phyloP scores from a whole-genome alignment of 176 grass and related monocot genomes.

The Bothriochloa decipiens region DNA sequence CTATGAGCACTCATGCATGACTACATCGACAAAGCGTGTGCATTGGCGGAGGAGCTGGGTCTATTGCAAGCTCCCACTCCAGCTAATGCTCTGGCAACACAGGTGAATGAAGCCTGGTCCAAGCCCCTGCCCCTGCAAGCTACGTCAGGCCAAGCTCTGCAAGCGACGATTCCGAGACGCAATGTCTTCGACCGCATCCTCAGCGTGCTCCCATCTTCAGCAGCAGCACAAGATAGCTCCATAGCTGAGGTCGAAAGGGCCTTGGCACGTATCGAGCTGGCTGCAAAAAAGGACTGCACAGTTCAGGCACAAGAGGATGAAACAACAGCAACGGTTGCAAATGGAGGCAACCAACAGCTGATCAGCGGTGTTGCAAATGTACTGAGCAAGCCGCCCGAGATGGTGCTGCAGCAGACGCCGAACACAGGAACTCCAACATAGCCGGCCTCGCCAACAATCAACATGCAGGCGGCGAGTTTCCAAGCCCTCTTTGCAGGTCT shows the following conservation, averaged over 20 bases:
- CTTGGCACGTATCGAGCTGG: too few species aligned
- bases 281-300: too few species aligned
- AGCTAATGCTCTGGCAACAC: too few species aligned
- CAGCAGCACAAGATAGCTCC: neutral
- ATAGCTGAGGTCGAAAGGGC: too few species aligned
- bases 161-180: too few species aligned
- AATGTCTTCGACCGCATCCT: neutral
- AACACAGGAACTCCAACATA: neutral
- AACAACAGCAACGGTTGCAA: accelerated
- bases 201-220: neutral
- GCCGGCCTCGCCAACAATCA: too few species aligned
- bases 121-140: neutral
- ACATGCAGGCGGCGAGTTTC: too few species aligned
- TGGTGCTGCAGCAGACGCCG: neutral
- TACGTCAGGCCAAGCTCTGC: neutral
- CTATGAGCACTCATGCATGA: too few species aligned
- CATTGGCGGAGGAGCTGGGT: neutral
- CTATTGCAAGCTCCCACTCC: neutral
- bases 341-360: too few species aligned
- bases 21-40: neutral
- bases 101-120: too few species aligned
- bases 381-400: neutral
- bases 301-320: too few species aligned
- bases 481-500: too few species aligned
- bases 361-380: neutral